phyloP scores from a whole-genome alignment of 306 rosid genomes.

The Mimosa pudica region DNA sequence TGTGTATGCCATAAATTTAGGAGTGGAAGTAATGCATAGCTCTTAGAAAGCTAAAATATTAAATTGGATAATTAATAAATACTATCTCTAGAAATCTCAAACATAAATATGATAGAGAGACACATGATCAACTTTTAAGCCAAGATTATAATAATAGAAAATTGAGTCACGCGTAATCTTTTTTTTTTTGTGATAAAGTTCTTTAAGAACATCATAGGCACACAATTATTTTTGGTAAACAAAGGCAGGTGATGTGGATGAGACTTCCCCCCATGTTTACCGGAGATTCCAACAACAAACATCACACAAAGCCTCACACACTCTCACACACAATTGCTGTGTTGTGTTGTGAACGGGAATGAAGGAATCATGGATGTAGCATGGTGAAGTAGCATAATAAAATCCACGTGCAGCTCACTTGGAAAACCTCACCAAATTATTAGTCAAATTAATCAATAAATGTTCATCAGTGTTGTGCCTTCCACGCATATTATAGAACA shows the following conservation, averaged over 20 bases:
- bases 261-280: slow-evolving; percentile 35
- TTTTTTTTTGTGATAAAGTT: too few species aligned
- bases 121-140: too few species aligned
- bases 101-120: too few species aligned
- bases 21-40: too few species aligned
- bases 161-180: too few species aligned
- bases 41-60: too few species aligned
- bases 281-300: slow-evolving; percentile 25
- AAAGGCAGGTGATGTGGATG: slow-evolving; percentile 31
- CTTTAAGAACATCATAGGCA: not conserved
- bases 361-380: not conserved
- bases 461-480: not conserved
- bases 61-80: too few species aligned
- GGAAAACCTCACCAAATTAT: not conserved
- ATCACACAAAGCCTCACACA: not conserved
- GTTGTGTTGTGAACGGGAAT: slow-evolving; percentile 7
- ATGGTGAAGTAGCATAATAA: not conserved
- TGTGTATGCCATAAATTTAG: too few species aligned
- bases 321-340: not conserved
- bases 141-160: too few species aligned
- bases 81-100: too few species aligned
- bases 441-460: not conserved
- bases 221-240: not conserved
- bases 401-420: not conserved
- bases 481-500: not conserved